A percentile compares a stretch with the other conserved stretches of the same genome.
These are phyloP conservation scores for Podospora fimiseda DNA, from an alignment of 495 filamentous ascomycete species.

Conservation along the genomic window DNA sequence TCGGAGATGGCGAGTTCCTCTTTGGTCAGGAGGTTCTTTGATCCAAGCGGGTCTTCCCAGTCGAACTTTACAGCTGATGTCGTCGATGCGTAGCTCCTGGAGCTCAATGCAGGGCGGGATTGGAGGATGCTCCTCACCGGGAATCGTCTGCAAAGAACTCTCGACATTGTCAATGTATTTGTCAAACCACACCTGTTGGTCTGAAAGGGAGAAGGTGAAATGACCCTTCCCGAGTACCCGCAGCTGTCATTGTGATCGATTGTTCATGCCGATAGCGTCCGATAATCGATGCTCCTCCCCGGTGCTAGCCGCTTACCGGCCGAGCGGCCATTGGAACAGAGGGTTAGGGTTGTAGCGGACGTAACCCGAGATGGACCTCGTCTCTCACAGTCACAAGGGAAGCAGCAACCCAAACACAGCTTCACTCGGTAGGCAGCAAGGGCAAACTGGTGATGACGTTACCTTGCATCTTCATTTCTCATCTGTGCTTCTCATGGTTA, in stretches of 20 bases:
- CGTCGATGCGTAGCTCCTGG: conserved; percentile 20
- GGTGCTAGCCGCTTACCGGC: neutral
- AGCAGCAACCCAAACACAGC: too few relatives aligned
- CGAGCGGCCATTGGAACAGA: neutral
- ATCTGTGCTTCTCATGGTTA: too few relatives aligned
- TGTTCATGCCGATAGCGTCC: conserved; percentile 2
- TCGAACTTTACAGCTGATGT: conserved; percentile 51
- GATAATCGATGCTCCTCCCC: neutral
- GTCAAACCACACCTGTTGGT: neutral
- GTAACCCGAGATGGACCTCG: too few relatives aligned
- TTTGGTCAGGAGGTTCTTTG: conserved; percentile 69
- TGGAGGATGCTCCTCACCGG: conserved; percentile 7
- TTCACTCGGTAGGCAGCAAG: too few relatives aligned
- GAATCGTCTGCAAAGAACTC: conserved; percentile 15
- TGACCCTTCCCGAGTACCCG: neutral
- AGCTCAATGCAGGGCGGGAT: conserved; percentile 1
- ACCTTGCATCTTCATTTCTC: too few relatives aligned
- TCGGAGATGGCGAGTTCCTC: conserved; percentile 87
- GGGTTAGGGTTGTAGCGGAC: conserved; percentile 1
- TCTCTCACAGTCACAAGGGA: too few relatives aligned
- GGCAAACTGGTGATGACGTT: too few relatives aligned
- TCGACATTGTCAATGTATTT: conserved; percentile 17
- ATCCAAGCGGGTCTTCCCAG: conserved; percentile 84
- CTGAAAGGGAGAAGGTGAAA: neutral
- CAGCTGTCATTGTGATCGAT: neutral